Evolutionary conservation across 352 stramenopile species (phyloP).

Genomic region (Phytophthora colocasiae): DNA sequence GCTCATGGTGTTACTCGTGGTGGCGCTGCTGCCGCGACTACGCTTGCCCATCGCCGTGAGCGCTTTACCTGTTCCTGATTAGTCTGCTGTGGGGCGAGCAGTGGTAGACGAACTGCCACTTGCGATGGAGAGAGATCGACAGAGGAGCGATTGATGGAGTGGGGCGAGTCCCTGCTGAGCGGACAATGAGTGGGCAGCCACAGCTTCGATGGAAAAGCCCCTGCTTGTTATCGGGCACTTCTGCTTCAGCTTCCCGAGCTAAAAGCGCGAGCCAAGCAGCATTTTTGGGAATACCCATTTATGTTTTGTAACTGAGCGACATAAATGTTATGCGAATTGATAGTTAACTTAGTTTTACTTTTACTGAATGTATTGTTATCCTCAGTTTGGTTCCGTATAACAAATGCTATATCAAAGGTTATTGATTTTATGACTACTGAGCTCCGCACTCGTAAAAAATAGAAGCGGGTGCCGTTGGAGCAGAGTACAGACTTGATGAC

Average conservation of each 20-base stretch:
- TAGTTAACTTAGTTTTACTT: no score
- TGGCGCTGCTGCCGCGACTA: slow-evolving; percentile 37
- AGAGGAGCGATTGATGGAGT: slow-evolving; percentile 21
- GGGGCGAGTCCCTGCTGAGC: not conserved
- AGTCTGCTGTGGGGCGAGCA: not conserved
- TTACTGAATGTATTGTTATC: no score
- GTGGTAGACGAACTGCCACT: not conserved
- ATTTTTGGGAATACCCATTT: not conserved
- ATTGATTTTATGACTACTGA: not conserved
- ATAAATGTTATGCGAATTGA: no score
- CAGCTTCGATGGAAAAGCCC: slow-evolving; percentile 6
- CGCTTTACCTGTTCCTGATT: slow-evolving; percentile 1
- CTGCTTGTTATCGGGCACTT: not conserved
- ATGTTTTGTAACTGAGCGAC: not conserved
- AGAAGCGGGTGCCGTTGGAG: not conserved
- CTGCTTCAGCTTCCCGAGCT: slow-evolving; percentile 22
- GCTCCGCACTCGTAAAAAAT: not conserved
- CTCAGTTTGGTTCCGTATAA: no score
- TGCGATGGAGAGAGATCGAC: slow-evolving; percentile 2
- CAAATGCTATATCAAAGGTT: not conserved
- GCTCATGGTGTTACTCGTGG: slow-evolving; percentile 39
- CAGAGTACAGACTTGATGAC: no score
- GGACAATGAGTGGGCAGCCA: slow-evolving; percentile 12
- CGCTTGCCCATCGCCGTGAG: slow-evolving; percentile 45
- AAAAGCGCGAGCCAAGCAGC: slow-evolving; percentile 27